Evolutionary conservation across 331 rosid genomes (phyloP), one percentile per base, ranked within the genome.

Genomic region (Ulmus americana): DNA sequence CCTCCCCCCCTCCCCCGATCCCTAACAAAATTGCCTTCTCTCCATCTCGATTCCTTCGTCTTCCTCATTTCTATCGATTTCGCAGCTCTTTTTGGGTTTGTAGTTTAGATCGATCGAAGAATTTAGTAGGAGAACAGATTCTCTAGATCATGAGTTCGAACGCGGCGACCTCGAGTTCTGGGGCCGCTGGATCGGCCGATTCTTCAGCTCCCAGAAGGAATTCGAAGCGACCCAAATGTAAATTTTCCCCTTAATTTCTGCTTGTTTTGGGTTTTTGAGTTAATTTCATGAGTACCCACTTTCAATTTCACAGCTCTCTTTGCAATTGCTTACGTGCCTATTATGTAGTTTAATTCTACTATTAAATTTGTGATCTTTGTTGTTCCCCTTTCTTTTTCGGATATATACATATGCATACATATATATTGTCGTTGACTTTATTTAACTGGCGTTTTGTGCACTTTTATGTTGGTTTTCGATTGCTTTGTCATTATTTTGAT

Each of bases 211-310:
- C 85, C 16, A 77, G 88, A 73, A 82, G 90, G 79, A 77, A 84
- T 63, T 79, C 94, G 45, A 92, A 89, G 84, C 83, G 96, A 58
- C 98, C 98, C n/a, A 89, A 92, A 80, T 92, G 98, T 92, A 81
- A 69, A 64, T 55, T 42, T 43, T 38, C 73, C 41, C 46, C 56
- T 70, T 0, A 39, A 15, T 16, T 45, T 56, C 55, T 58, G 73
- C 47, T 8, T 50, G 3, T 59, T 61, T 53, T 9, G 14, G 35
- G 16, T 55, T 44, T 80, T 79, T 69, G 5, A 45, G 62, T 55
- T 74, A 9, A 9, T 45, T 45, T 70, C 59, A 18, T 35, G 44
- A n/a, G 41, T 69, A 35, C 57, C 77, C 67, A 6, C 41, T 39
- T 47, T 11, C 4, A 15, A 7, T 14, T 63, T 77, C 58, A 38